Evolutionary conservation across 495 filamentous ascomycete species (phyloP).

Genomic region (Penicillium waksmanii): DNA sequence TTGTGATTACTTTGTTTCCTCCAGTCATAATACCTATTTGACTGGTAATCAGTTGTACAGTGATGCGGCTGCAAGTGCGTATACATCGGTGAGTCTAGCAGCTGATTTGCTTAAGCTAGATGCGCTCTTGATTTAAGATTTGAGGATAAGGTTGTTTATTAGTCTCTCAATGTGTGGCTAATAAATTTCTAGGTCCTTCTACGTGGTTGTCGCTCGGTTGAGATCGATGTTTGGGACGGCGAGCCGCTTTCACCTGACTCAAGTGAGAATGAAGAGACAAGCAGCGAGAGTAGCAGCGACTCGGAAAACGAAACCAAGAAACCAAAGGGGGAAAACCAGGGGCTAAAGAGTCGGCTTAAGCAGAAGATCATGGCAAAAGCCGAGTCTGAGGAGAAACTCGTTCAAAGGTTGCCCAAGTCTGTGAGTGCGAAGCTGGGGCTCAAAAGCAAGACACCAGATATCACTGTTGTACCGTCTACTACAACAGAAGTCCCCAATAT

Average conservation of each 20-base stretch:
- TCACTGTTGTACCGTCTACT: background rate
- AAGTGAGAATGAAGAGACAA: constrained; percentile 26
- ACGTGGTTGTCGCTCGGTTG: constrained; percentile 87
- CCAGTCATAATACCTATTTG: constrained; percentile 94
- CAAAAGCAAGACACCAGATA: background rate
- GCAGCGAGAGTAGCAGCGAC: constrained; percentile 30
- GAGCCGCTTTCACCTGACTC: constrained; percentile 46
- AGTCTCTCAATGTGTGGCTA: too few relatives aligned
- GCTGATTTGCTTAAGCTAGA: background rate
- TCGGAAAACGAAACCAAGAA: constrained; percentile 24
- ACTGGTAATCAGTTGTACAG: constrained; percentile 91
- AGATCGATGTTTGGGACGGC: constrained; percentile 96
- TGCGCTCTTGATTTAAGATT: background rate
- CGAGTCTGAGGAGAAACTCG: constrained; percentile 20
- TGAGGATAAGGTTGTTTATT: too few relatives aligned
- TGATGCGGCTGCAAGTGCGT: constrained; percentile 77
- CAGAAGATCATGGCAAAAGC: constrained; percentile 8
- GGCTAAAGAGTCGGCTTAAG: constrained; percentile 26
- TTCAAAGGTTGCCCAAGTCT: constrained; percentile 19
- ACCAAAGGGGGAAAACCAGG: constrained; percentile 12
- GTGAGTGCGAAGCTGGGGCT: constrained; percentile 29
- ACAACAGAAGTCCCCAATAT: background rate
- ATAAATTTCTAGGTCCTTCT: constrained; percentile 57
- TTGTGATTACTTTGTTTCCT: constrained; percentile 87
- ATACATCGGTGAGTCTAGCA: constrained; percentile 67